Evolutionary conservation across 2,329 filamentous ascomycete species (phyloP).

Genomic region (Myrmaecium sp.): DNA sequence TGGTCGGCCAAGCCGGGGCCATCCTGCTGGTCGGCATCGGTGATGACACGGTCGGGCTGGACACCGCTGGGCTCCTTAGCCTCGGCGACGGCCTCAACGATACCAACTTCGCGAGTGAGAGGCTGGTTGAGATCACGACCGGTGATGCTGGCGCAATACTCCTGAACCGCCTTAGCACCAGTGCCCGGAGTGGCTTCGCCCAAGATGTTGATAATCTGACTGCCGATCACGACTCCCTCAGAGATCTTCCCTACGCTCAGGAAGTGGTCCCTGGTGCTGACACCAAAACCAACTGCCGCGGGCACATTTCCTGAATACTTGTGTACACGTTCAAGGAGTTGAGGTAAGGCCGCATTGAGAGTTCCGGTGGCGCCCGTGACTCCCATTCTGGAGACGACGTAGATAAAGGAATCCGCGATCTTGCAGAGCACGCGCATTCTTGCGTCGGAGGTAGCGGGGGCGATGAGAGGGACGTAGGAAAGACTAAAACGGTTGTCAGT

Average conservation of each 20-base stretch:
- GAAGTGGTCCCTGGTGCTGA: slow-evolving; percentile 92
- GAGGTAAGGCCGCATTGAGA: slow-evolving; percentile 65
- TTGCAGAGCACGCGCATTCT: slow-evolving; percentile 93
- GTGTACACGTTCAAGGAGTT: slow-evolving; percentile 71
- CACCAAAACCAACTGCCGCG: slow-evolving; percentile 85
- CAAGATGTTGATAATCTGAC: slow-evolving; percentile 78
- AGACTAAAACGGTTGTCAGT: slow-evolving; percentile 33
- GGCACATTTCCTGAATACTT: slow-evolving; percentile 82
- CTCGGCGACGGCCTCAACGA: slow-evolving; percentile 49
- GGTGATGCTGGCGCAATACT: slow-evolving; percentile 67
- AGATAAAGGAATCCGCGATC: slow-evolving; percentile 97
- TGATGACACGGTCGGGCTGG: slow-evolving; percentile 53
- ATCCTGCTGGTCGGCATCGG: slow-evolving; percentile 35
- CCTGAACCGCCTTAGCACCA: slow-evolving; percentile 56
- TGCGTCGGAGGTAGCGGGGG: slow-evolving; percentile 76
- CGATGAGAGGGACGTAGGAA: slow-evolving; percentile 93
- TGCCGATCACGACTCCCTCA: slow-evolving; percentile 92
- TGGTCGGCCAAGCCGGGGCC: slow-evolving; percentile 63
- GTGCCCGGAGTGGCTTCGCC: slow-evolving; percentile 49
- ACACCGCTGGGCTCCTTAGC: slow-evolving; percentile 45
- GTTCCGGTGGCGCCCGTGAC: slow-evolving; percentile 81
- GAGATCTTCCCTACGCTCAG: slow-evolving; percentile 65
- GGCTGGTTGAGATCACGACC: slow-evolving; percentile 32
- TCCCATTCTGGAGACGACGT: slow-evolving; percentile 93
- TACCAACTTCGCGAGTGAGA: slow-evolving; percentile 49